phyloP scores from a whole-genome alignment of 1,284 basidiomycete genomes.

The Fomitopsis palustris region DNA sequence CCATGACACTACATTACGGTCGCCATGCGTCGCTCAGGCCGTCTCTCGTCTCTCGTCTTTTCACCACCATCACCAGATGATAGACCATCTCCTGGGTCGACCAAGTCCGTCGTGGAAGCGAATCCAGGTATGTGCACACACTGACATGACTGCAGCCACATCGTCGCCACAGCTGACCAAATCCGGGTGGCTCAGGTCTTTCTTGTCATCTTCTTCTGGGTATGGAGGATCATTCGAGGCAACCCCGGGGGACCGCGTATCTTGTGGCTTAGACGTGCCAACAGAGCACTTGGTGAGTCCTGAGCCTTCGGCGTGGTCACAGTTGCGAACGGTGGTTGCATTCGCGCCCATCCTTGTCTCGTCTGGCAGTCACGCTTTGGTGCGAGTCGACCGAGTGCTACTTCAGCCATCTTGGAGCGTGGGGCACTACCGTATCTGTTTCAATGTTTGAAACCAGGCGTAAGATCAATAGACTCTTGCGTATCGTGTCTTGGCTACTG shows the following conservation, averaged over 20 bases:
- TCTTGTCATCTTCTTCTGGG: conserved; percentile 88
- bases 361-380: no score
- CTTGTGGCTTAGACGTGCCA: conserved; percentile 57
- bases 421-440: no score
- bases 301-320: no score
- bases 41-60: conserved; percentile 3
- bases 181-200: conserved; percentile 52
- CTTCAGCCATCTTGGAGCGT: no score
- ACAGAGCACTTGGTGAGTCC: conserved; percentile 58
- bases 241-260: conserved; percentile 65
- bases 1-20: background rate
- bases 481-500: no score
- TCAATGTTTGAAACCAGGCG: no score
- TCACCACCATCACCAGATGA: conserved; percentile 27
- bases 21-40: background rate
- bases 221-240: conserved; percentile 74
- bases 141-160: background rate
- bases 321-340: no score
- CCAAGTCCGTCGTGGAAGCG: conserved; percentile 38
- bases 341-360: no score
- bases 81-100: conserved; percentile 35
- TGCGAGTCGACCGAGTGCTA: no score
- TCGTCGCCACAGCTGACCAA: conserved; percentile 4
- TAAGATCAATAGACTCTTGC: no score
- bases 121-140: conserved; percentile 24